A percentile compares a stretch with the other conserved stretches of the same genome.
These are phyloP conservation scores for Trichoderma erinaceum DNA, from an alignment of 495 filamentous ascomycete genomes.

Conservation along the genomic window DNA sequence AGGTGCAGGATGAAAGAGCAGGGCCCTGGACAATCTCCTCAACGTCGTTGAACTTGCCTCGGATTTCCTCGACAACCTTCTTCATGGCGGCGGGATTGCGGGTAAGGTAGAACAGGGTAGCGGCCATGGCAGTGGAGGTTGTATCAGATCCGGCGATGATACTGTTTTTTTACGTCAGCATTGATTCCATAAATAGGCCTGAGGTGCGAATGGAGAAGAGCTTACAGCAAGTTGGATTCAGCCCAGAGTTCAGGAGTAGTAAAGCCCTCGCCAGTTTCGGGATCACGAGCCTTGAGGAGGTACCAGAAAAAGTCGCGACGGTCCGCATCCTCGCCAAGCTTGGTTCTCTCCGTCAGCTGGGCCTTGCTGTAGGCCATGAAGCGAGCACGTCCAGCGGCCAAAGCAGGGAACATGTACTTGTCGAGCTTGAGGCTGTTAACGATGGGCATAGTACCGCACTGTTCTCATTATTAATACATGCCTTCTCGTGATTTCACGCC, in stretches of 20 bases:
- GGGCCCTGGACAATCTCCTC: constrained; percentile 48
- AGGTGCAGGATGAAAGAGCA: constrained; percentile 50
- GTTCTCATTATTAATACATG: constrained; percentile 8
- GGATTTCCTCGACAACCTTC: constrained; percentile 44
- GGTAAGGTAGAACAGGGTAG: constrained; percentile 60
- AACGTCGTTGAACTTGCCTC: constrained; percentile 39
- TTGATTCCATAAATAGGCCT: not conserved
- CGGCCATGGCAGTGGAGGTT: constrained; percentile 57
- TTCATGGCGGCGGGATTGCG: constrained; percentile 48
- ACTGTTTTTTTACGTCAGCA: constrained; percentile 18
- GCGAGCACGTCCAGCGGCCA: constrained; percentile 43
- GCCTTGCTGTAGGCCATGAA: constrained; percentile 53
- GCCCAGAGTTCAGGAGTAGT: constrained; percentile 61
- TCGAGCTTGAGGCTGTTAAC: constrained; percentile 52
- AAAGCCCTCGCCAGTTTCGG: constrained; percentile 59
- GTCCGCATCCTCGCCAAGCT: constrained; percentile 49
- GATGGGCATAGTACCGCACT: constrained; percentile 51
- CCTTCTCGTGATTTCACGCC: not conserved
- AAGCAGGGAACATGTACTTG: constrained; percentile 51
- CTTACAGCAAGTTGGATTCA: constrained; percentile 60
- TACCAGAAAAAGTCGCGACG: constrained; percentile 61
- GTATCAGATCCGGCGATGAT: constrained; percentile 59
- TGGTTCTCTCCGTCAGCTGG: constrained; percentile 50
- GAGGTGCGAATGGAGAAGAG: constrained; percentile 18
- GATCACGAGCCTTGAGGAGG: constrained; percentile 53